Evolutionary conservation across 2,329 filamentous ascomycete genomes (phyloP), one percentile per base, ranked within the genome.

Genomic region (Geosmithia flava): DNA sequence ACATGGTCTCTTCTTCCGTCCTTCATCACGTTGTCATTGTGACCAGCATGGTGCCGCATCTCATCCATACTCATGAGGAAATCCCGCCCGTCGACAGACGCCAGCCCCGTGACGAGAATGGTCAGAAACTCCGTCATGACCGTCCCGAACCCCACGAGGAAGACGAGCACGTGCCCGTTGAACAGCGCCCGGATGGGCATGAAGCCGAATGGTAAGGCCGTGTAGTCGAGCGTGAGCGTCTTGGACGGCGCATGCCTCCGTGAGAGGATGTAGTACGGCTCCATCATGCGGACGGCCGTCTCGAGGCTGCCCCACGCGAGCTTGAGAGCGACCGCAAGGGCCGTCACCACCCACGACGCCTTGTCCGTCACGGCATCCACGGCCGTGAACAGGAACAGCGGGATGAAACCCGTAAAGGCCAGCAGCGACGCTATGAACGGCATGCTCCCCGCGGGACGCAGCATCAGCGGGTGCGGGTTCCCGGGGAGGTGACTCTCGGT

Each of bases 111-210:
- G 1, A 82, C 76, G 53, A 85, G 73, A 27, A 87, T 78, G 0
- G 82, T 87, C 13, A 87, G 65, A 7, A 88, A 71, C 61, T 94
- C 87, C 0, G 84, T 76, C 57, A 91, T 69, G 17, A 90, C 72
- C 20, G 80, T 81, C 7, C 85, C 83, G 23, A 84, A 75, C 0
- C 84, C 82, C 7, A 90, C 79, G 17, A 83, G 66, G 29, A 82
- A 78, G 29, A 87, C 75, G 27, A 86, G 66, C 54, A 74, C 72
- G 59, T 87, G 80, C 0, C 76, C 66, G 56, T 86, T 86, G 33
- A 76, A 52, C 10, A 83, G 65, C 3, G 81, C 82, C 50, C 73
- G 71, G 44, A 83, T 55, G 0, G 81, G 77, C 20, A 85, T 72
- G 61, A 75, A 80, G 3, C 78, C 78, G 47, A 85, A 85, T 5